Base-by-base conservation (phyloP, 1,284 basidiomycete genomes). In the Agroathelia rolfsii region DNA sequence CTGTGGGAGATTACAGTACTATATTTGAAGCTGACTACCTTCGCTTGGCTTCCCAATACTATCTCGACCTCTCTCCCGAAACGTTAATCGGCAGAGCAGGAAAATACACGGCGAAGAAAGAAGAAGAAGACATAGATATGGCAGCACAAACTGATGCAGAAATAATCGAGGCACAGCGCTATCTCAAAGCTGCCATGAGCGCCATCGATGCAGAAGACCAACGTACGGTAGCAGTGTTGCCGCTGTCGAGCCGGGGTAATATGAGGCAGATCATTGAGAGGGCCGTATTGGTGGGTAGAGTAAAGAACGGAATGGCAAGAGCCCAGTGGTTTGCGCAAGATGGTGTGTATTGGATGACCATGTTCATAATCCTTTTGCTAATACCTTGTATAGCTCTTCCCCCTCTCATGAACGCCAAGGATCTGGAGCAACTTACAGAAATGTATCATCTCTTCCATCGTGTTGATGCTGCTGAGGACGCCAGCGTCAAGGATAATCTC, bases 401-500 rank as follows among this genome's bases (percentile, higher is more conserved):
- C 8, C 56, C 62, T 6, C 69, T 75, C 20, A 69, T 87, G 58
- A 60, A 69, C 9, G 52, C 42, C 4, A 64, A 62, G 34, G 64
- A 78, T 23, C 57, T 60, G 4, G 52, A 53, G 0, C 64, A 58
- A 0, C 55, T 93, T n/a, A 50, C 47, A 6, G 55, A 56, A 5
- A 67, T 90, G 57, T 85, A 85, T 50, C 49, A 52, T 0, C 62
- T 84, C 11, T 79, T 85, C 37, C 56, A 61, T 3, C 68, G 76
- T n/a, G 71, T 84, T 3, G 59, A 65, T 21, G 68, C 68, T 0
- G 58, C 72, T 30, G 62, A 65, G 28, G 53, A 69, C 37, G 57
- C 56, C n/a, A 71, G 78, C 2, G 79, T 88, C 55, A 72, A 76
- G 41, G 53, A 50, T 3, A 66, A 78, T 43, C 61, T 75, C 14